Percentiles rank a stretch among this genome's conserved stretches.
Evolutionary conservation across 73 alveolate species (phyloP).

Genomic region (Diophrys sp.): DNA sequence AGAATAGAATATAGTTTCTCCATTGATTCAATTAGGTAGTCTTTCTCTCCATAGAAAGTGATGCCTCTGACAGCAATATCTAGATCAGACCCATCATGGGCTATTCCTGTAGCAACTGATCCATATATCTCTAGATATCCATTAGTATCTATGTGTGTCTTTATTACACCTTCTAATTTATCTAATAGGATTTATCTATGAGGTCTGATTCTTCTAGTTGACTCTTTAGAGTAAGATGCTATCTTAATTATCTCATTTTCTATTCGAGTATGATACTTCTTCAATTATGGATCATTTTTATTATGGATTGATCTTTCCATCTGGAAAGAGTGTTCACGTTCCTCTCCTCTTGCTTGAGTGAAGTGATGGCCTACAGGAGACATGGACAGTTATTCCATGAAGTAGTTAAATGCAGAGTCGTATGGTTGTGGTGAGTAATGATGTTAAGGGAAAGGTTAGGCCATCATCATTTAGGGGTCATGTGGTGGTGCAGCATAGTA

Average conservation of each 20-base stretch:
- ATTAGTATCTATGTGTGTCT: not conserved
- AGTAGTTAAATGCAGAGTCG: too few species aligned
- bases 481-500: too few species aligned
- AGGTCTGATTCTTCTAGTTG: not conserved
- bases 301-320: too few species aligned
- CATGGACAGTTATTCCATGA: too few species aligned
- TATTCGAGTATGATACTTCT: not conserved
- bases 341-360: too few species aligned
- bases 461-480: too few species aligned
- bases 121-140: not conserved
- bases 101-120: not conserved
- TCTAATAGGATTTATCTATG: not conserved
- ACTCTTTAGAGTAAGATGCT: not conserved
- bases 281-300: not conserved
- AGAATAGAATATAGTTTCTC: not conserved
- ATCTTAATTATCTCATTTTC: not conserved
- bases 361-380: too few species aligned
- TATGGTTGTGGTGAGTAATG: too few species aligned
- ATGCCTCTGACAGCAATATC: not conserved
- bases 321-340: too few species aligned
- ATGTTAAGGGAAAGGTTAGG: too few species aligned
- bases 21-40: not conserved
- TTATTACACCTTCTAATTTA: not conserved
- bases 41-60: not conserved
- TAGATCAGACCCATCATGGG: not conserved